phyloP scores from a whole-genome alignment of 371 early-diverging fungal species.

The Paramicrosporidium saccamoebae region DNA sequence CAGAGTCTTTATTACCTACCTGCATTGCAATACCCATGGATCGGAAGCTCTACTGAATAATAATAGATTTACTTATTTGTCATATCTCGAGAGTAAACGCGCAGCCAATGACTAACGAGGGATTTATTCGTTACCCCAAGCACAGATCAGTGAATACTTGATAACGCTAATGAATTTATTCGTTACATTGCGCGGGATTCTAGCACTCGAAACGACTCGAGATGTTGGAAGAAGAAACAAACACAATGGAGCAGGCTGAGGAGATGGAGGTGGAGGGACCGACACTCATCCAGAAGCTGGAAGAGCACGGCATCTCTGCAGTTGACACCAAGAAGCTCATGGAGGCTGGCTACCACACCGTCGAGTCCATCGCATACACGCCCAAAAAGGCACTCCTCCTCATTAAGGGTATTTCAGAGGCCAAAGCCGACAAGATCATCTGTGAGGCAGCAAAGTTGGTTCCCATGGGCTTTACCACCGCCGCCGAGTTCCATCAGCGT shows the following conservation, averaged over 20 bases:
- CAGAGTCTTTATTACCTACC: no score
- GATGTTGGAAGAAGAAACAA: no score
- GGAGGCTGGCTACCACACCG: slow-evolving; percentile 78
- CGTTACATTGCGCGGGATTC: no score
- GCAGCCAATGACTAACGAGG: no score
- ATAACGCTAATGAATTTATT: no score
- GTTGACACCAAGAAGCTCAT: slow-evolving; percentile 53
- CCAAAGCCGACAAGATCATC: slow-evolving; percentile 90
- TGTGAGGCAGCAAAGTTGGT: slow-evolving; percentile 76
- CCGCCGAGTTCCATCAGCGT: slow-evolving; percentile 67
- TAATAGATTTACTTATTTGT: no score
- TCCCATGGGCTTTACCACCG: slow-evolving; percentile 91
- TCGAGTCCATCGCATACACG: slow-evolving; percentile 84
- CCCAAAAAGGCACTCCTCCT: slow-evolving; percentile 63
- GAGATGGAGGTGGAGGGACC: slow-evolving; percentile 9
- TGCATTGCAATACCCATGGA: no score
- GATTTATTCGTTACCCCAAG: no score
- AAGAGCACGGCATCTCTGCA: slow-evolving; percentile 43
- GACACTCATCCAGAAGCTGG: slow-evolving; percentile 8
- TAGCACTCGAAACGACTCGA: no score
- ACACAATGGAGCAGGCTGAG: slow-evolving; percentile 5
- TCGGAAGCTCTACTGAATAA: no score
- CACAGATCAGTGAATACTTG: no score
- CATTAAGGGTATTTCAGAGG: slow-evolving; percentile 93
- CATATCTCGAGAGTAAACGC: no score